Evolutionary conservation across 176 grass and related monocot species (phyloP), one percentile per base, ranked within the genome.

Genomic region (Oropetium thomaeum): DNA sequence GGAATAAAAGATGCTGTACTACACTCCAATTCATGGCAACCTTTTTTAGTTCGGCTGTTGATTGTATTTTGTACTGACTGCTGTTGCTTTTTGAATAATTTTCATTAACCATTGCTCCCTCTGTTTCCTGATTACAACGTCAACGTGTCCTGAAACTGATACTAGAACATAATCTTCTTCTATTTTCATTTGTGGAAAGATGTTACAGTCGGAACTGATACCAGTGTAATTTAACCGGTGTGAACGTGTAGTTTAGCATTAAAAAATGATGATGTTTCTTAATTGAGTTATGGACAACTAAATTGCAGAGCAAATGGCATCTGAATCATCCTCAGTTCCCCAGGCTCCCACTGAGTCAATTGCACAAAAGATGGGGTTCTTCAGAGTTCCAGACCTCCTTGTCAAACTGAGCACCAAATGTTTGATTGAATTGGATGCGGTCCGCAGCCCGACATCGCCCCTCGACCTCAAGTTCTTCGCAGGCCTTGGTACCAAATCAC

Each of bases 401-500:
- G 76, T 88, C 70, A 88, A 88, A 58, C 76, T 88, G 64, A 88
- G 86, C 64, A 75, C 76, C 70, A 88, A 87, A 68, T 87, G 86
- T 41, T 75, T 84, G 57, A 75, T 83, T 69, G 86, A 88, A n/a
- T 43, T 88, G 70, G 86, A 88, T 65, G 77, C 76, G 1, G 88
- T 83, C 42, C 65, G 80, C 76, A 93, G 90, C 13, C 90, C 90
- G 30, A 90, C 84, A 11, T 90, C 90, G 0, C 87, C 90, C 39
- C 71, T 93, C 22, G 90, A 93, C 55, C 80, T 93, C 28, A 84
- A 90, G 42, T 82, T 92, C 55, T 93, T 89, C 80, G 41, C 86
- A 15, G 60, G 70, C 66, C 75, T 89, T 42, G 89, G 83, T 41
- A 62, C 79, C 47, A 87, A 79, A 76, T 93, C 83, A 42, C 84